Conservation (phyloP, 768 basidiomycete species). For the Butyriboletus loyo region DNA sequence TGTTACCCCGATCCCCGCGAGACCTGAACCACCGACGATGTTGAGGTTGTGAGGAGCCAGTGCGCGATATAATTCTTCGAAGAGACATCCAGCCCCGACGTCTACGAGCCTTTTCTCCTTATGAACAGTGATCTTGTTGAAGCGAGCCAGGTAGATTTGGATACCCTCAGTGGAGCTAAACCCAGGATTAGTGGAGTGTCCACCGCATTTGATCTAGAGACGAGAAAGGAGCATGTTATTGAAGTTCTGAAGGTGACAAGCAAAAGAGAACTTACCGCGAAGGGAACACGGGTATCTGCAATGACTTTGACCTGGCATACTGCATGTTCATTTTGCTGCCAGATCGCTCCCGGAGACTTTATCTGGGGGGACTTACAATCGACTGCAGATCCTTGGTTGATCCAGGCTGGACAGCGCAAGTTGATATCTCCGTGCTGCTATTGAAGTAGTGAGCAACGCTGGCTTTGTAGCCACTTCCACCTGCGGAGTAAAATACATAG, state of each 20-base stretch:
- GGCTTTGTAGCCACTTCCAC: conserved; percentile 12
- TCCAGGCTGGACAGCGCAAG: conserved; percentile 11
- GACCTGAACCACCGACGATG: conserved; percentile 24
- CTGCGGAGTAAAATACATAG: background rate
- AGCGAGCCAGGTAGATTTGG: conserved; percentile 26
- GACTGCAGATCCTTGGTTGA: conserved; percentile 4
- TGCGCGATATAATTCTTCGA: conserved; percentile 26
- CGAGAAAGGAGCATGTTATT: background rate
- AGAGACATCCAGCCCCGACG: conserved; percentile 29
- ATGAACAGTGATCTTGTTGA: conserved; percentile 18
- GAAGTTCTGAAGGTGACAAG: background rate
- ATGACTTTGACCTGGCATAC: conserved; percentile 9
- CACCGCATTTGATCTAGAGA: conserved; percentile 33
- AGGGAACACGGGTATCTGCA: conserved; percentile 1
- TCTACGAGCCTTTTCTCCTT: conserved; percentile 5
- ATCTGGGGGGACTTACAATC: background rate
- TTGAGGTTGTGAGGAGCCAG: conserved; percentile 9
- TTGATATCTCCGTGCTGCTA: conserved; percentile 7
- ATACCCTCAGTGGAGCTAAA: conserved; percentile 35
- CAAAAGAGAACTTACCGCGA: conserved; percentile 7
- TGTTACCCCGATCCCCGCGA: conserved; percentile 28
- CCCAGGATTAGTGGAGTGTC: conserved; percentile 26
- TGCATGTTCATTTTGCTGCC: background rate
- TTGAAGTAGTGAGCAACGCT: conserved; percentile 9
- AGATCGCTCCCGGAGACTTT: too few relatives aligned